Evolutionary conservation across 2,329 filamentous ascomycete species (phyloP).

Genomic region (Ceratocystis diversiconidia): DNA sequence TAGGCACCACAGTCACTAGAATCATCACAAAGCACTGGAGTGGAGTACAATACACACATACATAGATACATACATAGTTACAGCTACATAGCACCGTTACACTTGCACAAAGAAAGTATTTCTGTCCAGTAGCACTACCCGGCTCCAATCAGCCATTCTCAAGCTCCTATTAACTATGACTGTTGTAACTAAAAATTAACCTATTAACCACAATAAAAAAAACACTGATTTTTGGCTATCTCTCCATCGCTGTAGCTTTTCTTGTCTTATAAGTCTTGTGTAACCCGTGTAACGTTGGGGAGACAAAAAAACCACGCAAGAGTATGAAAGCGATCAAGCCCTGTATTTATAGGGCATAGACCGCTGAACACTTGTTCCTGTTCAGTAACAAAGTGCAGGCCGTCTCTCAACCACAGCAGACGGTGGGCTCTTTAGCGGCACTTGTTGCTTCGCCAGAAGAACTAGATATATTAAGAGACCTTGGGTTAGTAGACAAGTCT

Average conservation of each 20-base stretch:
- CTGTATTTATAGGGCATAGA: not conserved
- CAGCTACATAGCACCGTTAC: not conserved
- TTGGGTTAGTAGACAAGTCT: not conserved
- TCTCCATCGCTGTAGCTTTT: not conserved
- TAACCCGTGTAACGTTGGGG: not conserved
- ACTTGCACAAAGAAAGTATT: no score
- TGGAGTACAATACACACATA: not conserved
- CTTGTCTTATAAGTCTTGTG: not conserved
- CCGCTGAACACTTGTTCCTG: not conserved
- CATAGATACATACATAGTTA: not conserved
- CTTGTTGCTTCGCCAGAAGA: conserved; percentile 22
- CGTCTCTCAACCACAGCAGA: conserved; percentile 28
- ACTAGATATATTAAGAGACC: not conserved
- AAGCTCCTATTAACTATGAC: not conserved
- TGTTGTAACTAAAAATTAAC: not conserved
- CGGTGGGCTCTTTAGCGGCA: conserved; percentile 27
- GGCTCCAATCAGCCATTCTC: not conserved
- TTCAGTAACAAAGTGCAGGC: not conserved
- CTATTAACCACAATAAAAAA: not conserved
- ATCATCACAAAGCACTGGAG: not conserved
- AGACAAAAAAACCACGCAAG: not conserved
- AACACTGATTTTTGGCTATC: not conserved
- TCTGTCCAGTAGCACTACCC: no score
- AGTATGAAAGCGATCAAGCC: not conserved
- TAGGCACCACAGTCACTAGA: not conserved